phyloP scores from a whole-genome alignment of 345 rosid species.

The Dimocarpus longan region DNA sequence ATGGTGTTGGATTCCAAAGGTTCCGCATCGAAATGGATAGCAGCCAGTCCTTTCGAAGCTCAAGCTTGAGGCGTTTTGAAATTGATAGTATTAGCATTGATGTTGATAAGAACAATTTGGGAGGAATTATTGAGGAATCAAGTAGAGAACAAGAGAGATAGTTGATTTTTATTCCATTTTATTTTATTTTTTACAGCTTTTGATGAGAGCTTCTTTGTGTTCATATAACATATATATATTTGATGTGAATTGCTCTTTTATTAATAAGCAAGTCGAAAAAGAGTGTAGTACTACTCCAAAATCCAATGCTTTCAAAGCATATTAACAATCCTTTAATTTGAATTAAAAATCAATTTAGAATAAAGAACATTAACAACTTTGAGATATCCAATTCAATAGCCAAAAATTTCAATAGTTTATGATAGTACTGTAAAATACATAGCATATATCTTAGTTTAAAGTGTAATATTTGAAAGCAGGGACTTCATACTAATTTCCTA shows the following conservation, averaged over 20 bases:
- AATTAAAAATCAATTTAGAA: background rate
- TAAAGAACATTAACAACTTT: background rate
- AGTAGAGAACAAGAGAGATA: conserved; percentile 20
- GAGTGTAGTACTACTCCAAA: no score
- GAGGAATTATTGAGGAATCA: conserved; percentile 27
- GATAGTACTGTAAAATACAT: no score
- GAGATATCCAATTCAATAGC: background rate
- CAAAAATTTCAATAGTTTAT: no score
- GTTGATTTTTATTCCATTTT: background rate
- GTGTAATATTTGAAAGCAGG: no score
- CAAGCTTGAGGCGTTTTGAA: conserved; percentile 51
- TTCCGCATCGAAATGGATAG: conserved; percentile 57
- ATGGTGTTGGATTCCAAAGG: conserved; percentile 50
- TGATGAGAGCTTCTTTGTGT: background rate
- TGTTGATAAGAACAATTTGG: conserved; percentile 30
- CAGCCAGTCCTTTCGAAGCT: conserved; percentile 34
- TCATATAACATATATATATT: background rate
- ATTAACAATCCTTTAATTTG: no score
- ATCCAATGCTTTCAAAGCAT: background rate
- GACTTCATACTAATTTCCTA: no score
- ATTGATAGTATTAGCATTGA: conserved; percentile 36
- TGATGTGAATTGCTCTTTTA: background rate
- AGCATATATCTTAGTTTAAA: no score
- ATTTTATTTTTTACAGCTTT: background rate
- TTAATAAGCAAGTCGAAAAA: no score